A percentile compares a stretch with the other conserved stretches of the same genome.
These are phyloP conservation scores for Plasmodium fragile DNA, from an alignment of 169 alveolate genomes.

Conservation along the genomic window DNA sequence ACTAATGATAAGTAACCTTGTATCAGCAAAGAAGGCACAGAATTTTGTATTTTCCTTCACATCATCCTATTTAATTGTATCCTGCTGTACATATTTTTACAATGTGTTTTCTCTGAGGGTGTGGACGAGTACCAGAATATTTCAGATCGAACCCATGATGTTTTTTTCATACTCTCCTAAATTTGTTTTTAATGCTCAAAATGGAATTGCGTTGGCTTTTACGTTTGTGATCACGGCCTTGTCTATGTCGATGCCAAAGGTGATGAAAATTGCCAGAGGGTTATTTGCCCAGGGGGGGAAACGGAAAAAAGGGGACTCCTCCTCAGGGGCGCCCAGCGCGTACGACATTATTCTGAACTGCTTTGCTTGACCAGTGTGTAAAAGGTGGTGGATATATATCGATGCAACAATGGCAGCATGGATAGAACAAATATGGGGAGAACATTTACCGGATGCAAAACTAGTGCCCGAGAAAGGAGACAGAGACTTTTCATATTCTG, in stretches of 20 bases:
- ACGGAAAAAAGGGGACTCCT: neutral
- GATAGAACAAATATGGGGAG: neutral
- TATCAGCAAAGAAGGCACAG: slow-evolving; percentile 62
- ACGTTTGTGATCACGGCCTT: slow-evolving; percentile 7
- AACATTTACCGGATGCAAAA: neutral
- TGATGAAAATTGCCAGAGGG: neutral
- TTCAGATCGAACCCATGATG: slow-evolving; percentile 71
- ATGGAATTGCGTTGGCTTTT: neutral
- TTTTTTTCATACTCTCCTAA: slow-evolving; percentile 40
- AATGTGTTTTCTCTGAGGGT: neutral
- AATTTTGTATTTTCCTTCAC: slow-evolving; percentile 73
- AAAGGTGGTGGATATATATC: neutral
- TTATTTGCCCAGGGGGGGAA: neutral
- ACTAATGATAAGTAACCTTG: slow-evolving; percentile 68
- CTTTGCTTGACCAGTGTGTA: slow-evolving; percentile 18
- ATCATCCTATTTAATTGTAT: slow-evolving; percentile 54
- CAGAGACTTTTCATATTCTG: neutral
- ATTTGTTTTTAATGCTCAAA: slow-evolving; percentile 44
- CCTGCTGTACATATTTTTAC: slow-evolving; percentile 15
- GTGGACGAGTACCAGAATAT: slow-evolving; percentile 10
- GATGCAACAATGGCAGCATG: neutral
- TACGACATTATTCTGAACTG: slow-evolving; percentile 35
- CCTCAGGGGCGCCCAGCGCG: neutral
- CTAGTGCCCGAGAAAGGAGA: neutral
- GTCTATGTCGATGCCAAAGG: slow-evolving; percentile 6